A percentile compares a stretch with the other conserved stretches of the same genome.
phyloP scores from a whole-genome alignment of 2,329 filamentous ascomycete genomes.

The Penicillium sp. region DNA sequence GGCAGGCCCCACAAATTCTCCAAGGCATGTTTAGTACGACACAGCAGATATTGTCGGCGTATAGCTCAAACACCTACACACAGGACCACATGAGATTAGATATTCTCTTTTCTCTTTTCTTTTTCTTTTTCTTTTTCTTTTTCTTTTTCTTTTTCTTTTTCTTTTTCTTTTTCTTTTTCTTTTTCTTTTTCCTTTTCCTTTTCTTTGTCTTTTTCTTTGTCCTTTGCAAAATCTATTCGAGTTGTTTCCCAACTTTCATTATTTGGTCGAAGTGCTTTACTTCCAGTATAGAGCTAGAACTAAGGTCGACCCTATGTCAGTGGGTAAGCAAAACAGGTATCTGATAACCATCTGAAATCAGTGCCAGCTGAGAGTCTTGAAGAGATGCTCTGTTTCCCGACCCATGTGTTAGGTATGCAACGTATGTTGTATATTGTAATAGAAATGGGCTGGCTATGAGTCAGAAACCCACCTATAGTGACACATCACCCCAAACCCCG shows the following conservation, averaged over 20 bases:
- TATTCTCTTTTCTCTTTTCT: too few relatives aligned
- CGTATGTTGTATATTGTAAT: not conserved
- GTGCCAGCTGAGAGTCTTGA: not conserved
- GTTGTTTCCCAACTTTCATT: not conserved
- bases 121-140: too few relatives aligned
- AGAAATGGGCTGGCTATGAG: not conserved
- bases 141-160: too few relatives aligned
- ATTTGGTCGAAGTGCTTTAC: not conserved
- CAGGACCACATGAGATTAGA: too few relatives aligned
- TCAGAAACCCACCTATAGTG: not conserved
- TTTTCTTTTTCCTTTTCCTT: too few relatives aligned
- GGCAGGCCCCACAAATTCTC: not conserved
- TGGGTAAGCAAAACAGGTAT: not conserved
- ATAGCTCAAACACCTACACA: too few relatives aligned
- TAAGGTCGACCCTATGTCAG: not conserved
- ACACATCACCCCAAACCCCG: conserved; percentile 1
- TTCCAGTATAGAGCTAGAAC: too few relatives aligned
- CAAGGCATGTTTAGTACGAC: too few relatives aligned
- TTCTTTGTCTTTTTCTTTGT: too few relatives aligned
- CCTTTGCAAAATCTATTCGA: not conserved
- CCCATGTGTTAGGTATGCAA: not conserved
- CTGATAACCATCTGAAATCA: not conserved
- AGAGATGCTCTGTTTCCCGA: not conserved
- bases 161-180: too few relatives aligned
- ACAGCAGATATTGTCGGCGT: too few relatives aligned